Percentiles rank a stretch among this genome's conserved stretches.
phyloP scores from a whole-genome alignment of 1,284 basidiomycete species.

The Trametes versicolor region DNA sequence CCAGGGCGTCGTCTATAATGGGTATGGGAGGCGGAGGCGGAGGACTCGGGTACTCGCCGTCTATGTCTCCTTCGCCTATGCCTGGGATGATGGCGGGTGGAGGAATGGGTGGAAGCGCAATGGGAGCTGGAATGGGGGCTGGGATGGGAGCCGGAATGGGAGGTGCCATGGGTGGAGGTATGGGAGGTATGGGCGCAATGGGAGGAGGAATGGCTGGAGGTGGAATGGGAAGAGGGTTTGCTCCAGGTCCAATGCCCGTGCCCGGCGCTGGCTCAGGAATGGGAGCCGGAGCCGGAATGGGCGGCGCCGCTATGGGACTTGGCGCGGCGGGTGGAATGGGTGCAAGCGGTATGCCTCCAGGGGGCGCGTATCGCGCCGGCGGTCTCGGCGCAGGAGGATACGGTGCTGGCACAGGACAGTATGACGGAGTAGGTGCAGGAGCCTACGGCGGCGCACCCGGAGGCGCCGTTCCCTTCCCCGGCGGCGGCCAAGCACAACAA shows the following conservation, averaged over 20 bases:
- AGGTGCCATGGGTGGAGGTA: background rate
- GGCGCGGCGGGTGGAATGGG: too few relatives aligned
- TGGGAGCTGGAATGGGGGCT: background rate
- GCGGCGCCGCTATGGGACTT: too few relatives aligned
- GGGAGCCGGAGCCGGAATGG: background rate
- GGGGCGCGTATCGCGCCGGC: slow-evolving; percentile 6
- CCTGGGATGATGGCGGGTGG: background rate
- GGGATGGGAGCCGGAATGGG: background rate
- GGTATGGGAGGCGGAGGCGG: background rate
- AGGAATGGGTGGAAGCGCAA: background rate
- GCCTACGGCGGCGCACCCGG: slow-evolving; percentile 1
- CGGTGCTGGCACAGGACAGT: background rate
- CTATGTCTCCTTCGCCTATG: slow-evolving; percentile 1
- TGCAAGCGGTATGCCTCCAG: slow-evolving; percentile 4
- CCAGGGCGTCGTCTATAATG: background rate
- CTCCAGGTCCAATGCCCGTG: slow-evolving; percentile 17
- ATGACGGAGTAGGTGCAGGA: slow-evolving; percentile 4
- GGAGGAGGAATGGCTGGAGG: background rate
- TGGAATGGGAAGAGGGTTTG: background rate
- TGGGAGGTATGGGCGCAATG: background rate
- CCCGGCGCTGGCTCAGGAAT: background rate
- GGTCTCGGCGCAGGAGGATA: slow-evolving; percentile 7
- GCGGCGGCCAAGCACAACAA: slow-evolving; percentile 4
- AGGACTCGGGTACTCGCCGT: slow-evolving; percentile 3
- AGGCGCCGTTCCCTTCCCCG: background rate